Percentiles rank a stretch among this genome's conserved stretches.
phyloP scores from a whole-genome alignment of 1,139 yeast genomes.

The Pneumocystis murina region DNA sequence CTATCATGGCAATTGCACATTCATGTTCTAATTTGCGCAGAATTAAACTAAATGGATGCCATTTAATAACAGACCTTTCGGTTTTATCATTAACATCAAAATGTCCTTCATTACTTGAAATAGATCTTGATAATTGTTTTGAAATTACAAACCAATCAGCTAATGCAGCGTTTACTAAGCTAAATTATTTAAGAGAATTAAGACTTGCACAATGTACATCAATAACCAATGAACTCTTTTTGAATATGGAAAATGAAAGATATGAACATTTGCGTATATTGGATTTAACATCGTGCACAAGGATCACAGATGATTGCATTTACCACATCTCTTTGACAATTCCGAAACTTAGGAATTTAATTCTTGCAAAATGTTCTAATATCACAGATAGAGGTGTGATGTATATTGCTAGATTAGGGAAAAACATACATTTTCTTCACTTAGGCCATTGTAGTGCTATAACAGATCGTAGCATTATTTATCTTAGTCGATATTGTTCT shows the following conservation, averaged over 20 bases:
- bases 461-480: conserved; percentile 74
- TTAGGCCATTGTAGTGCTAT: conserved; percentile 86
- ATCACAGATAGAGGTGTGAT: conserved; percentile 71
- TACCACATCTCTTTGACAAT: conserved; percentile 60
- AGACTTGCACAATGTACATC: conserved; percentile 30
- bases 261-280: conserved; percentile 53
- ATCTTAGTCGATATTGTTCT: conserved; percentile 62
- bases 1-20: conserved; percentile 44
- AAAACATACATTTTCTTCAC: conserved; percentile 76
- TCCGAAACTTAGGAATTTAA: conserved; percentile 75
- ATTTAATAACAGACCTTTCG: conserved; percentile 51
- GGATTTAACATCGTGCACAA: conserved; percentile 73
- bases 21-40: conserved; percentile 67
- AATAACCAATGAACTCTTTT: conserved; percentile 43
- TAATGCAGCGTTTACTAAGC: conserved; percentile 43
- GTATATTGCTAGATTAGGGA: conserved; percentile 58
- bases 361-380: conserved; percentile 74
- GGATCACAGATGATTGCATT: conserved; percentile 67
- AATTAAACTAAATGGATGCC: conserved; percentile 61
- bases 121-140: conserved; percentile 77
- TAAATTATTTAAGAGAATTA: conserved; percentile 66
- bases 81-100: conserved; percentile 46
- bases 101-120: conserved; percentile 74
- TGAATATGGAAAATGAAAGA: conserved; percentile 19
- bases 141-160: conserved; percentile 52